phyloP scores from a whole-genome alignment of 495 filamentous ascomycete species.

The Trichoderma asperelloides region DNA sequence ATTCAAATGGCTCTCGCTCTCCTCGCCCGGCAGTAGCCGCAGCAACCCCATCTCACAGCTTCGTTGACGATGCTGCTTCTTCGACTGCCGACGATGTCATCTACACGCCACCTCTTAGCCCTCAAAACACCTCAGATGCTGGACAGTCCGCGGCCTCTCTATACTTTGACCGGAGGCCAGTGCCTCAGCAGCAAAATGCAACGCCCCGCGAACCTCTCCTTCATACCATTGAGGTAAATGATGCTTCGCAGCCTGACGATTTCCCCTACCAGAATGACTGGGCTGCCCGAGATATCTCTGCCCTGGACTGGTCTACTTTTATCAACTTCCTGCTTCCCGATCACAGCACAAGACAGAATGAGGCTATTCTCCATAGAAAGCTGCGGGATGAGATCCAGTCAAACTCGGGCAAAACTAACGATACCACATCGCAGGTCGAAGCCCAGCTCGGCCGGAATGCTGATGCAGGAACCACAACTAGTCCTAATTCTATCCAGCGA shows the following conservation, averaged over 20 bases:
- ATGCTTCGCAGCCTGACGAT: constrained; percentile 18
- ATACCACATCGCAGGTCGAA: constrained; percentile 12
- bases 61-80: constrained; percentile 18
- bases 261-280: constrained; percentile 27
- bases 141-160: constrained; percentile 18
- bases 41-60: constrained; percentile 13
- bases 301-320: constrained; percentile 43
- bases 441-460: constrained; percentile 27
- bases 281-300: constrained; percentile 25
- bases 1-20: constrained; percentile 17
- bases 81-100: constrained; percentile 31
- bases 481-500: not conserved
- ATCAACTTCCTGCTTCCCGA: constrained; percentile 33
- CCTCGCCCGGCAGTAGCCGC: not conserved
- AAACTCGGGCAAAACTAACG: constrained; percentile 12
- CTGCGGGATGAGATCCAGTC: constrained; percentile 18
- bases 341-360: constrained; percentile 23
- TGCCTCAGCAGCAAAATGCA: constrained; percentile 5
- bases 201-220: constrained; percentile 13
- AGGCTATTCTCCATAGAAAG: constrained; percentile 28
- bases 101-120: constrained; percentile 40
- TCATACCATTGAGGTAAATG: constrained; percentile 17
- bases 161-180: constrained; percentile 34
- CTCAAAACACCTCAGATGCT: constrained; percentile 21
- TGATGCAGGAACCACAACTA: not conserved